Evolutionary conservation across 176 grass and related monocot species (phyloP).

Genomic region (Oryza nivara): DNA sequence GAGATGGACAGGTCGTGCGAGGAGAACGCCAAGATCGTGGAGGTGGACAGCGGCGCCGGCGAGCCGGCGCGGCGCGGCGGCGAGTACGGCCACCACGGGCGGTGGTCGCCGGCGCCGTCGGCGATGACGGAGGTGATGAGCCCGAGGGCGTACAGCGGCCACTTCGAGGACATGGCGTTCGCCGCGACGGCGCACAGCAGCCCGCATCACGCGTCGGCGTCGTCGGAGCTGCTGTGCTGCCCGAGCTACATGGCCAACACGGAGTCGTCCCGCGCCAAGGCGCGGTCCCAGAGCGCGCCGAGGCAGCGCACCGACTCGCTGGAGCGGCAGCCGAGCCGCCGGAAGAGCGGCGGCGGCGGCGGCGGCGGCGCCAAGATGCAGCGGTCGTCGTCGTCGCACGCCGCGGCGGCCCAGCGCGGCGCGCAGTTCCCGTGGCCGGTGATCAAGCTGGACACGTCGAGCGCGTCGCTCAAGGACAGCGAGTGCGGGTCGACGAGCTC

Average conservation of each 20-base stretch:
- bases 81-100: conserved; percentile 32
- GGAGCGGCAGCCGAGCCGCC: conserved; percentile 64
- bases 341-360: conserved; percentile 38
- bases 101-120: conserved; percentile 49
- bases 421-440: conserved; percentile 50
- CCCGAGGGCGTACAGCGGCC: conserved; percentile 55
- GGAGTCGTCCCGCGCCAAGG: conserved; percentile 79
- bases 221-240: conserved; percentile 42
- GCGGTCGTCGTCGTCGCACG: conserved; percentile 82
- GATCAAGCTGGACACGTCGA: conserved; percentile 67
- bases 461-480: conserved; percentile 69
- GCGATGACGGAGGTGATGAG: conserved; percentile 49
- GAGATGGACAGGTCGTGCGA: conserved; percentile 74
- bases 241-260: conserved; percentile 90
- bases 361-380: conserved; percentile 65
- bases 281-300: conserved; percentile 62
- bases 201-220: conserved; percentile 35
- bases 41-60: conserved; percentile 60
- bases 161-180: conserved; percentile 56
- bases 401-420: conserved; percentile 43
- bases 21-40: conserved; percentile 77
- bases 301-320: conserved; percentile 56
- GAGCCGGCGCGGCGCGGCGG: conserved; percentile 36
- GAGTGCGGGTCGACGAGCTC: conserved; percentile 86
- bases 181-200: conserved; percentile 48